Base-by-base conservation (phyloP, 805 yeast species). In the Starmerella roubikii region DNA sequence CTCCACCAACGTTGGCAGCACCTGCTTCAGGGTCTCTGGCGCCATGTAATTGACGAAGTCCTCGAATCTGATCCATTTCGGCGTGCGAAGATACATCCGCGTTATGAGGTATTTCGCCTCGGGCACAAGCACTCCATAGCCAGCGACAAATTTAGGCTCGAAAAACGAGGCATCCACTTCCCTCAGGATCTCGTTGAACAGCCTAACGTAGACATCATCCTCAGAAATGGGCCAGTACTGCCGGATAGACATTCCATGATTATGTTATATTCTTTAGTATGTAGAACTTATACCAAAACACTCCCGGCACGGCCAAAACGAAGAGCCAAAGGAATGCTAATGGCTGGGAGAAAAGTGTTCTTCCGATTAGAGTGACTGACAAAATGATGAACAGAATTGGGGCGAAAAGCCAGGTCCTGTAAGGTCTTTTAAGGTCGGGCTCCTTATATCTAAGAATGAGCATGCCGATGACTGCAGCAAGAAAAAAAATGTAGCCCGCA, bases 401-500 rank as follows among this genome's bases (percentile, higher is more conserved):
- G 2, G 65, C 60, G 11, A 50, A 34, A 12, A 59, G 49, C 49
- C 52, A 59, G 3, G 61, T 56, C 38, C 53, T 53, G 50, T 57
- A 62, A 1, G 67, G 66, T 27, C 67, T 42, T 5, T 46, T 54
- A 11, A 63, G 47, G 1, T 47, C 41, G 1, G 66, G 66, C 36
- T 60, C 59, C 10, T 47, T 42, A 34, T 51, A 47, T 18, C 67
- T 45, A 30, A 63, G 46, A 17, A 53, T 46, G 23, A 63, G 47
- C 13, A 63, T 56, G 1, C 67, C 66, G 4, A 56, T 45, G 2
- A 63, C 66, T 0, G 65, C 54, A 30, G 56, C 36, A 29, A 55
- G 48, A 45, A 55, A 59, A 37, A 56, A 61, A 18, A 51, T 38
- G 38, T 55, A 58, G 12, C 54, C 55, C 8, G 59, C 55, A 3